These are phyloP conservation scores for Nidula niveotomentosa DNA, from an alignment of 1,284 basidiomycete species.

Conservation along the genomic window DNA sequence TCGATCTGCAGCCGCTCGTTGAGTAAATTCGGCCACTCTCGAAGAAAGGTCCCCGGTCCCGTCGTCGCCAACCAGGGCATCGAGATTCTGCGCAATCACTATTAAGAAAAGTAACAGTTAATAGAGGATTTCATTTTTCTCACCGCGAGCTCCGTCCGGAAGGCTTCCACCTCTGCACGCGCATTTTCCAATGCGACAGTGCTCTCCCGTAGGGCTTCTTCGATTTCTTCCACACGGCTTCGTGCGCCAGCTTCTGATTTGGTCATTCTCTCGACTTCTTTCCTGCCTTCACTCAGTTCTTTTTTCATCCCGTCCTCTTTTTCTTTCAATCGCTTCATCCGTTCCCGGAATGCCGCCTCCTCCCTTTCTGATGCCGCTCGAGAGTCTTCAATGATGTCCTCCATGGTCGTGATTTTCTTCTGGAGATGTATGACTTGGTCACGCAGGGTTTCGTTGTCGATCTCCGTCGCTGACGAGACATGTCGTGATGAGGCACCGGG, in stretches of 20 bases:
- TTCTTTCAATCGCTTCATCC: slow-evolving; percentile 73
- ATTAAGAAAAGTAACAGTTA: background rate
- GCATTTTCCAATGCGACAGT: slow-evolving; percentile 89
- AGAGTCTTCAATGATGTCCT: slow-evolving; percentile 86
- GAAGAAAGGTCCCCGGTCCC: slow-evolving; percentile 34
- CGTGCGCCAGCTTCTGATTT: slow-evolving; percentile 66
- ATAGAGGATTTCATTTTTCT: slow-evolving; percentile 25
- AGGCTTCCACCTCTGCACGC: slow-evolving; percentile 86
- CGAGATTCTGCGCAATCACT: slow-evolving; percentile 44
- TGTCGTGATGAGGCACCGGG: slow-evolving; percentile 37
- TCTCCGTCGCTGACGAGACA: slow-evolving; percentile 61
- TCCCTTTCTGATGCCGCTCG: slow-evolving; percentile 74
- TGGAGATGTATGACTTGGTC: slow-evolving; percentile 89
- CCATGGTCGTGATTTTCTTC: slow-evolving; percentile 71
- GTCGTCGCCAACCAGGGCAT: slow-evolving; percentile 39
- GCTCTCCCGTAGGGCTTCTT: slow-evolving; percentile 87
- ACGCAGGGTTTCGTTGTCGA: slow-evolving; percentile 90
- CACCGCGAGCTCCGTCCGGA: slow-evolving; percentile 78
- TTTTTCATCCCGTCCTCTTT: slow-evolving; percentile 72
- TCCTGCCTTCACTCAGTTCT: slow-evolving; percentile 63
- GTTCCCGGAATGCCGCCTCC: slow-evolving; percentile 62
- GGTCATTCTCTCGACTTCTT: slow-evolving; percentile 61
- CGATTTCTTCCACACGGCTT: slow-evolving; percentile 75
- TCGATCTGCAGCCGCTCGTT: slow-evolving; percentile 45
- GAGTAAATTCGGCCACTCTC: slow-evolving; percentile 36